Evolutionary conservation across 2,329 filamentous ascomycete species (phyloP), one percentile per base, ranked within the genome.

Genomic region (Leptographium procerum): DNA sequence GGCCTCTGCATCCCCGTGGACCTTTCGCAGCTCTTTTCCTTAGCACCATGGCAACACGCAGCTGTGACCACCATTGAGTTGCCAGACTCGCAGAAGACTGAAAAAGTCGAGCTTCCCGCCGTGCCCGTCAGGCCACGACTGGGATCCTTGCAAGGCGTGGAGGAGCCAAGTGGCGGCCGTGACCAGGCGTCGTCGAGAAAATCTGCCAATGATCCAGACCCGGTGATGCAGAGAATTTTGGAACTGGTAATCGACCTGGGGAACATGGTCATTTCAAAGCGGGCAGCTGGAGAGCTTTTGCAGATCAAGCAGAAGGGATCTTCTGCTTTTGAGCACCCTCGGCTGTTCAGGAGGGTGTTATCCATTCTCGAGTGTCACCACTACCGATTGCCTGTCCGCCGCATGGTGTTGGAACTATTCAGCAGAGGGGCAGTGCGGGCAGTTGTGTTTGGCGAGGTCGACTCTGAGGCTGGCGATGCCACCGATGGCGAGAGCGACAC

Each of bases 331-430:
- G 81, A 81, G 43, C 87, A 88, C 66, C 82, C 86, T 6, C 77
- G 79, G 6, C 81, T 99, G 48, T 97, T 97, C 75, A 85, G 86
- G 64, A 89, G 91, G 67, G 85, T 94, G 52, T 85, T 99, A 76
- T 82, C 83, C 10, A 78, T 97, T 54, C 79, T 99, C 60, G 91
- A 96, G 70, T 85, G 84, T 64, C 92, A 96, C 66, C 90, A 95
- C 68, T 97, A 94, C 71, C 83, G 91, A 26, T 79, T 99, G 2
- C 87, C 86, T 1, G 88, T 95, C 31, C 87, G 92, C 61, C 86
- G 92, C 52, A 91, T 96, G 72, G 88, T 96, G 40, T 85, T 97
- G 60, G 94, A 97, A 68, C 74, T 99, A 26, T 99, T 99, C 66
- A 92, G 97, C 67, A 94, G 92, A 72, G 86, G 83, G 60, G 89